A percentile compares a stretch with the other conserved stretches of the same genome.
Conservation (phyloP, 176 grass and related monocot genomes). For the Aegilops umbellulata region DNA sequence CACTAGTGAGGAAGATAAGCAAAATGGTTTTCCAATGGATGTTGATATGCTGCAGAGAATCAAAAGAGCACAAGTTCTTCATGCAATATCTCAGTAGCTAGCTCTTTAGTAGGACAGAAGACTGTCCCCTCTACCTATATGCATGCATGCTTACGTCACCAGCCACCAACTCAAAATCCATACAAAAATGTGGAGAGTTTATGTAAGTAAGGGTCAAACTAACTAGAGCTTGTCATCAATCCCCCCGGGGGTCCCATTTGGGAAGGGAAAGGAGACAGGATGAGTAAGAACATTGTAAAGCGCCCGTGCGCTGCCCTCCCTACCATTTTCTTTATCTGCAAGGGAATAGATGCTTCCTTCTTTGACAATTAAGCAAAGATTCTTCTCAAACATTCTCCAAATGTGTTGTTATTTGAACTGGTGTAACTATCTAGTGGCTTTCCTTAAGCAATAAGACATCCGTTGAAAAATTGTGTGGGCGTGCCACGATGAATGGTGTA, state of each 20-base stretch:
- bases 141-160: conserved; percentile 50
- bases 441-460: conserved; percentile 54
- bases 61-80: conserved; percentile 22
- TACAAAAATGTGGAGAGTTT: conserved; percentile 16
- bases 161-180: conserved; percentile 34
- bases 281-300: conserved; percentile 86
- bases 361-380: conserved; percentile 96
- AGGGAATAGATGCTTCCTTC: conserved; percentile 99
- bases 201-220: conserved; percentile 41
- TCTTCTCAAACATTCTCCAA: conserved; percentile 75
- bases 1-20: background rate
- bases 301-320: conserved; percentile 29
- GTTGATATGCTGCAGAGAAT: conserved; percentile 34
- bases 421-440: conserved; percentile 9
- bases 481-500: background rate
- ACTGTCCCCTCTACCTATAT: conserved; percentile 44
- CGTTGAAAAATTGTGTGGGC: background rate
- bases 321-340: conserved; percentile 60
- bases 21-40: background rate
- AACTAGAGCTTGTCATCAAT: conserved; percentile 49
- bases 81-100: conserved; percentile 9
- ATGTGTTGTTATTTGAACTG: conserved; percentile 31
- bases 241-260: conserved; percentile 34
- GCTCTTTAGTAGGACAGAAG: conserved; percentile 41
- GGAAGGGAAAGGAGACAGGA: conserved; percentile 47